Conservation (phyloP, 1,284 basidiomycete species). For the Puccinia coronata region DNA sequence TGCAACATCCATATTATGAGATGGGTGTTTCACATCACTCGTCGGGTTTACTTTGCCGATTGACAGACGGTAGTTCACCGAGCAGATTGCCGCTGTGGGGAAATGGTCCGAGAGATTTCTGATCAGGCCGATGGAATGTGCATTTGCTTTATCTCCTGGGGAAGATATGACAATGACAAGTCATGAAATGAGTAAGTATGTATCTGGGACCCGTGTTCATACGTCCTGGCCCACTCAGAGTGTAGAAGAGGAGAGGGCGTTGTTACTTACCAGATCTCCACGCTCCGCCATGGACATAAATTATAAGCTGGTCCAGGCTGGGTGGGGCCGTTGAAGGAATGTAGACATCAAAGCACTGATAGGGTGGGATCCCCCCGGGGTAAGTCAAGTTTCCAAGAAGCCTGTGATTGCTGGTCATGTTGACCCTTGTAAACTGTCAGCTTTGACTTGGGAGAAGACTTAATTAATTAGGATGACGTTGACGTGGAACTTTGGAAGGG, state of each 20-base stretch:
- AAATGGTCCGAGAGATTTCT: conserved; percentile 15
- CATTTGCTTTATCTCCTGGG: conserved; percentile 42
- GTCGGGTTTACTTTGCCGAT: neutral
- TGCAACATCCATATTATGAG: conserved; percentile 28
- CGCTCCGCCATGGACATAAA: conserved; percentile 48
- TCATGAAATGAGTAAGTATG: neutral
- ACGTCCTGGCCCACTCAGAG: neutral
- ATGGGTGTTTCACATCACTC: conserved; percentile 17
- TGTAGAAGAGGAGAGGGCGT: neutral
- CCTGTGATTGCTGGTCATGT: conserved; percentile 12
- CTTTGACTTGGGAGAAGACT: no score
- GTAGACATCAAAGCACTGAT: conserved; percentile 23
- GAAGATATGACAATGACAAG: neutral
- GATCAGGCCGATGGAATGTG: conserved; percentile 21
- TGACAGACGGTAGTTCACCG: conserved; percentile 48
- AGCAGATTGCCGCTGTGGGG: conserved; percentile 16
- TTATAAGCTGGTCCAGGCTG: conserved; percentile 1
- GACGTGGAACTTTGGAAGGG: no score
- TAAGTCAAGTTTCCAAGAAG: neutral
- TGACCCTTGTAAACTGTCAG: neutral
- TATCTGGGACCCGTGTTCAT: neutral
- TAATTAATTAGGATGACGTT: no score
- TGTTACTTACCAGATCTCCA: conserved; percentile 40
- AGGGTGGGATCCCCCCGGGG: neutral
- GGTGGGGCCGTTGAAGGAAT: neutral